These are phyloP conservation scores for Populus hybrid DNA, from an alignment of 441 rosid genomes.

Conservation along the genomic window DNA sequence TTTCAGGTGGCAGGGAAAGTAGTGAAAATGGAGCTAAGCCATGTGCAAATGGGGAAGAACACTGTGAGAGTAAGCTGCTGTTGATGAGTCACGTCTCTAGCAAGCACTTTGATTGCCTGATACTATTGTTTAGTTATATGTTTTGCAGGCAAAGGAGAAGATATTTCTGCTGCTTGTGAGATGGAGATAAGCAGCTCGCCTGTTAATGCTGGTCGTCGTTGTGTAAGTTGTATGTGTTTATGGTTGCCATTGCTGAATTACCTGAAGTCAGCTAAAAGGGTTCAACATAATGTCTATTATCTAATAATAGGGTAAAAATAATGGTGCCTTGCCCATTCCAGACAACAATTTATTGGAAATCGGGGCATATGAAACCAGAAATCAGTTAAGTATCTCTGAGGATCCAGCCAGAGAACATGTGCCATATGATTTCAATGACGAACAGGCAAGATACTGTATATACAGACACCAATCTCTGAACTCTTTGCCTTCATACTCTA, in stretches of 20 bases:
- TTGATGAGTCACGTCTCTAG: constrained; percentile 20
- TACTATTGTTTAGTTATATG: constrained; percentile 19
- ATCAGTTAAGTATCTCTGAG: constrained; percentile 26
- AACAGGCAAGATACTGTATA: constrained; percentile 46
- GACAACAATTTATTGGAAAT: constrained; percentile 37
- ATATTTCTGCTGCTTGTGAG: constrained; percentile 35
- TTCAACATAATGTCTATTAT: constrained; percentile 52
- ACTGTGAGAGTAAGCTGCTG: constrained; percentile 39
- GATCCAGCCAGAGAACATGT: constrained; percentile 36
- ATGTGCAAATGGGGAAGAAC: constrained; percentile 33
- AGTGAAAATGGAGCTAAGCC: constrained; percentile 35
- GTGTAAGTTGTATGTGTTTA: constrained; percentile 99
- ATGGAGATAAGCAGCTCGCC: constrained; percentile 39
- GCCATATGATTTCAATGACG: constrained; percentile 70
- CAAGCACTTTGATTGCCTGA: constrained; percentile 28
- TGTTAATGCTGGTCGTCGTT: constrained; percentile 72
- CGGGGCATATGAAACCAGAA: constrained; percentile 27
- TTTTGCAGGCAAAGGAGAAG: constrained; percentile 45
- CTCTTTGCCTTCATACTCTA: background rate
- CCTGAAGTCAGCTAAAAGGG: constrained; percentile 29
- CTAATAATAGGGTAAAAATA: constrained; percentile 55
- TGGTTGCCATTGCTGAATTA: constrained; percentile 45
- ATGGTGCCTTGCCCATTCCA: constrained; percentile 41
- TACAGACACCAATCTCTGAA: constrained; percentile 6
- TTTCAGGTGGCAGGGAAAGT: constrained; percentile 47